A percentile compares a stretch with the other conserved stretches of the same genome.
Conservation (phyloP, 1,284 basidiomycete genomes). For the Trametes pubescens region DNA sequence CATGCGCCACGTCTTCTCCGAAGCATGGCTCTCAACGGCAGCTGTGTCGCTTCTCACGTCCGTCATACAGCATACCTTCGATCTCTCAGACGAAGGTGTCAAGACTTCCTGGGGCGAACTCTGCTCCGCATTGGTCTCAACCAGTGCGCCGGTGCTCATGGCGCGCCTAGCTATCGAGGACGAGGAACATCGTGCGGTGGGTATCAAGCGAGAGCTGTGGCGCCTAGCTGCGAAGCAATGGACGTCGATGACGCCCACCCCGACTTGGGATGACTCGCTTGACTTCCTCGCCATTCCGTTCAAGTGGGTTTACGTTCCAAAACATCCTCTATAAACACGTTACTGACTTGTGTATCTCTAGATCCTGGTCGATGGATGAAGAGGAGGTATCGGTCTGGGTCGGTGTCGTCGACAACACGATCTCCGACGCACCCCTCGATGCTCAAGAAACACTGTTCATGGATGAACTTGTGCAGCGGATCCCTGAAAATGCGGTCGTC, state of each 20-base stretch:
- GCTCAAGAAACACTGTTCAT: slow-evolving; percentile 7
- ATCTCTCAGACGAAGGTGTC: slow-evolving; percentile 47
- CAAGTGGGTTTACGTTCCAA: slow-evolving; percentile 44
- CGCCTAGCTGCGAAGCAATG: slow-evolving; percentile 39
- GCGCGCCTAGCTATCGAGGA: slow-evolving; percentile 23
- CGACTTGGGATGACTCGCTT: slow-evolving; percentile 48
- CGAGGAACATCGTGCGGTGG: slow-evolving; percentile 11
- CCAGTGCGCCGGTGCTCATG: slow-evolving; percentile 39
- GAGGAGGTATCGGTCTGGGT: slow-evolving; percentile 25
- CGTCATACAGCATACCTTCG: slow-evolving; percentile 51
- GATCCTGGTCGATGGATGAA: slow-evolving; percentile 26
- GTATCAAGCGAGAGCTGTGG: slow-evolving; percentile 42
- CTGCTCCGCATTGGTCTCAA: slow-evolving; percentile 52
- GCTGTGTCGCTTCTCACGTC: slow-evolving; percentile 54
- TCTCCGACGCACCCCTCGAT: slow-evolving; percentile 3
- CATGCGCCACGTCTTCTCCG: slow-evolving; percentile 55
- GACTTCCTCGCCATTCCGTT: slow-evolving; percentile 56
- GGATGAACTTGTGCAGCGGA: slow-evolving; percentile 19
- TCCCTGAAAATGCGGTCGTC: not conserved
- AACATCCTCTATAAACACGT: not conserved
- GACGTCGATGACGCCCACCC: slow-evolving; percentile 12
- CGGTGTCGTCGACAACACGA: slow-evolving; percentile 15
- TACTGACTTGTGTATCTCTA: not conserved
- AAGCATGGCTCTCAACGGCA: slow-evolving; percentile 46
- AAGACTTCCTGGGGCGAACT: slow-evolving; percentile 53